Evolutionary conservation across 495 filamentous ascomycete species (phyloP).

Genomic region (Penicillium canescens): DNA sequence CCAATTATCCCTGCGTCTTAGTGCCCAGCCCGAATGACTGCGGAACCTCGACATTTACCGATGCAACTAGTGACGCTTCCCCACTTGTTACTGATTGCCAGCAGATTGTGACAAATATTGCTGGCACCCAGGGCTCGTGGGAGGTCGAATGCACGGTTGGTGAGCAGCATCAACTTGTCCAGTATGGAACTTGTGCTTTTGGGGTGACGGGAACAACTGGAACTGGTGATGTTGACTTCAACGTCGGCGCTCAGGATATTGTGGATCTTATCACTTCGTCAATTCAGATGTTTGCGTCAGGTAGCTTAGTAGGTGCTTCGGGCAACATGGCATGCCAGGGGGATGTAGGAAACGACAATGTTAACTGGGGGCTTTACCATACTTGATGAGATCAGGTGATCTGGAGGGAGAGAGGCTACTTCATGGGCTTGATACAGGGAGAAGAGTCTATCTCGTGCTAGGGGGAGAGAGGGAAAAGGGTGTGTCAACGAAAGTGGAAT

Average conservation of each 20-base stretch:
- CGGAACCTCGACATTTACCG: slow-evolving; percentile 22
- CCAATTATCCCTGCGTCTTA: slow-evolving; percentile 30
- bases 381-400: no score
- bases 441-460: no score
- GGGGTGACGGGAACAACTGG: neutral
- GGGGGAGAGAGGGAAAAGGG: no score
- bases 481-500: no score
- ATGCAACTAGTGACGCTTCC: slow-evolving; percentile 28
- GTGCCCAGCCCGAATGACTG: slow-evolving; percentile 19
- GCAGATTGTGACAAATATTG: slow-evolving; percentile 33
- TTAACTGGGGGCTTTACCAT: slow-evolving; percentile 24
- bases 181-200: slow-evolving; percentile 16
- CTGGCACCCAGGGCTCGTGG: slow-evolving; percentile 7
- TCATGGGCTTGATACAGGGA: no score
- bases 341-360: slow-evolving; percentile 3
- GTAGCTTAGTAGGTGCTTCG: slow-evolving; percentile 27
- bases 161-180: slow-evolving; percentile 11
- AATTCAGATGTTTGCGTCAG: slow-evolving; percentile 15
- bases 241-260: slow-evolving; percentile 26
- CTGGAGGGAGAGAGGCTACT: no score
- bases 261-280: slow-evolving; percentile 26
- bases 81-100: slow-evolving; percentile 29
- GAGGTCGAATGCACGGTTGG: neutral
- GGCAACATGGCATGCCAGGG: slow-evolving; percentile 27
- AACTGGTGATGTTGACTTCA: slow-evolving; percentile 12